Evolutionary conservation across 2,329 filamentous ascomycete species (phyloP).

Genomic region (Magnaporthales sp.): DNA sequence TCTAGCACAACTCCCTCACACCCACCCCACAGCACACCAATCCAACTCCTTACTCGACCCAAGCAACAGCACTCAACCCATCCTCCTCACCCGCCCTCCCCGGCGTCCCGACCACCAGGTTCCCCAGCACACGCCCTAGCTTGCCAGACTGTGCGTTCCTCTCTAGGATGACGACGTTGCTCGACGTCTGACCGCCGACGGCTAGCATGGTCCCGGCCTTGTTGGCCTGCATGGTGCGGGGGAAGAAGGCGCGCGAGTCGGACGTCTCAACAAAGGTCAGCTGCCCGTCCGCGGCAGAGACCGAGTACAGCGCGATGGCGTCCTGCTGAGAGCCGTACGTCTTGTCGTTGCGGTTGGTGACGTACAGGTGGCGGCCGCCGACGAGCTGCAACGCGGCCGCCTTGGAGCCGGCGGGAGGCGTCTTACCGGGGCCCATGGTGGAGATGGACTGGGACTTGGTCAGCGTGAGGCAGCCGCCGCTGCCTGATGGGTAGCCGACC

Average conservation of each 20-base stretch:
- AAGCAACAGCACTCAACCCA: constrained; percentile 37
- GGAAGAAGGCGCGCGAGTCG: constrained; percentile 49
- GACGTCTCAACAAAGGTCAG: constrained; percentile 43
- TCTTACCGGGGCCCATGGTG: constrained; percentile 33
- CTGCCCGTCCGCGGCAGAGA: constrained; percentile 34
- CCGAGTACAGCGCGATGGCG: constrained; percentile 43
- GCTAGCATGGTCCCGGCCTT: constrained; percentile 50
- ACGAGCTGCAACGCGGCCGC: constrained; percentile 44
- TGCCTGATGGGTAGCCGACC: constrained; percentile 29
- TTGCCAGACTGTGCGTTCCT: constrained; percentile 46
- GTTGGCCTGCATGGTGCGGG: constrained; percentile 55
- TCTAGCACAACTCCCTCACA: not conserved
- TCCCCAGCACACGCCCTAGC: constrained; percentile 38
- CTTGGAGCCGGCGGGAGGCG: constrained; percentile 36
- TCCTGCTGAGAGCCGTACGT: constrained; percentile 45
- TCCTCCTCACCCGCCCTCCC: constrained; percentile 34
- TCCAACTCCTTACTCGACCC: constrained; percentile 38
- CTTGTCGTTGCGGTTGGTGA: constrained; percentile 53
- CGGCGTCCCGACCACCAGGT: constrained; percentile 27
- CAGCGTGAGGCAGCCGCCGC: constrained; percentile 35
- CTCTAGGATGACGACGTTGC: constrained; percentile 47
- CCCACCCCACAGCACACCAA: constrained; percentile 11
- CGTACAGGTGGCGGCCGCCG: constrained; percentile 46
- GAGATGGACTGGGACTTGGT: constrained; percentile 33
- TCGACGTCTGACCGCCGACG: constrained; percentile 52